Base-by-base conservation (phyloP, 805 yeast species). In the Candida hungchunana region DNA sequence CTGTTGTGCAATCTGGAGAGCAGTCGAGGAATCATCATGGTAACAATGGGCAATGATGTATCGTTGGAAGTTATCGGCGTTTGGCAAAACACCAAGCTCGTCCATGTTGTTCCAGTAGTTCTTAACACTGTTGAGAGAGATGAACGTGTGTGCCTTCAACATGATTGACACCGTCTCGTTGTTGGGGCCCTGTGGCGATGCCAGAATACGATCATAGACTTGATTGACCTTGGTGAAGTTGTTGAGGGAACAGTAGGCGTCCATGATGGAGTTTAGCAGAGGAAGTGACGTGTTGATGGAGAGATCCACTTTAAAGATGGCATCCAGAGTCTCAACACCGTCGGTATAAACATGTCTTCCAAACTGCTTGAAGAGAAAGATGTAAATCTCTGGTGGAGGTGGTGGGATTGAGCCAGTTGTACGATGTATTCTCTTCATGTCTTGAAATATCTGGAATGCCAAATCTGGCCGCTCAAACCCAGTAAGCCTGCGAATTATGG, bases 31-130 rank as follows among this genome's bases (percentile, higher is more conserved):
- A 30, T 69, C 61, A 7, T 82, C 87, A 51, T 77, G 77, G 46
- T 79, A 79, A 41, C 83, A 80, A 53, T 82, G 79, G 0, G 87
- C 84, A 38, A 81, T 72, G 22, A 84, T 56, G 47, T 73, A 79
- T 53, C 81, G 86, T 26, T 67, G 69, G 51, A 69, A 71, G 22
- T 79, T 67, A 8, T 66, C 66, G 23, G 68, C 58, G 40, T 73
- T 68, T 0, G 85, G 84, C 10, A 64, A 44, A 5, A 83, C 57
- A 1, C 70, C 72, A 47, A 66, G 75, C 14, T 50, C 39, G 26
- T 62, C 62, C 34, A 83, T 54, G 39, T 71, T 71, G 35, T 71
- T 66, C 82, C 87, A 84, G 28, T 81, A 72, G 28, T 70, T 64
- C 39, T 70, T 72, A 7, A 79, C 84, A 35, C 76, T 75, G 4